Evolutionary conservation across 768 basidiomycete species (phyloP), one percentile per base, ranked within the genome.

Genomic region (Xerocomus brunneocitrinus): DNA sequence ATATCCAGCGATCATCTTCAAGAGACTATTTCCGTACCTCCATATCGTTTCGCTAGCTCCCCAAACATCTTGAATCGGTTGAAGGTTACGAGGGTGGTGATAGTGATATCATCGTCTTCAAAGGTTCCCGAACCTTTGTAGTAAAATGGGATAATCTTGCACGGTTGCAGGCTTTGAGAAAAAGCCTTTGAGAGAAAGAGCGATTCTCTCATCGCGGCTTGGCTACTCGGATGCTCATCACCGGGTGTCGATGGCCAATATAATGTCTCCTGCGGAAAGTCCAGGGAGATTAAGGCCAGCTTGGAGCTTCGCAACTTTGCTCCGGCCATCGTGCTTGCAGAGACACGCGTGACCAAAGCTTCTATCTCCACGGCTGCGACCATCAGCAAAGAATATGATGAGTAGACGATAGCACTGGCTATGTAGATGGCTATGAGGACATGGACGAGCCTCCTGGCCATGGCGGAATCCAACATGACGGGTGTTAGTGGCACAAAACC

Each of bases 31-130:
- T 14, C 55, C 74, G 42, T 55, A 87, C 90, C 91, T 75, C 80
- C 76, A 66, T 93, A 91, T n/a, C 77, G 80, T 64, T 84, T 79
- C 6, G 84, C 85, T n/a, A 93, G 74, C 45, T 82, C 78, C 19
- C 76, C 75, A 59, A 93, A 82, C 30, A 86, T 86, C 42, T 81
- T 74, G 67, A 91, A 86, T 16, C 91, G 78, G 59, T 88, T 86
- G 62, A 80, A 82, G 3, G 91, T 93, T 34, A 93, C 84, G 31
- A 92, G 76, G 0, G 91, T 94, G 1, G 91, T 89, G 51, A 94
- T 82, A 2, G 91, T 93, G 48, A 94, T 82, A 56, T 91, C 90
- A 35, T 85, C 78, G 30, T 69, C 60, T 45, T 82, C 76, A 56
- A 85, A 78, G 10, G 63, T 59, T 3, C 77, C 79, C 10, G 76